A percentile compares a stretch with the other conserved stretches of the same genome.
These are phyloP conservation scores for Tagetes patula DNA, from an alignment of 129 eudicot species.

Conservation along the genomic window DNA sequence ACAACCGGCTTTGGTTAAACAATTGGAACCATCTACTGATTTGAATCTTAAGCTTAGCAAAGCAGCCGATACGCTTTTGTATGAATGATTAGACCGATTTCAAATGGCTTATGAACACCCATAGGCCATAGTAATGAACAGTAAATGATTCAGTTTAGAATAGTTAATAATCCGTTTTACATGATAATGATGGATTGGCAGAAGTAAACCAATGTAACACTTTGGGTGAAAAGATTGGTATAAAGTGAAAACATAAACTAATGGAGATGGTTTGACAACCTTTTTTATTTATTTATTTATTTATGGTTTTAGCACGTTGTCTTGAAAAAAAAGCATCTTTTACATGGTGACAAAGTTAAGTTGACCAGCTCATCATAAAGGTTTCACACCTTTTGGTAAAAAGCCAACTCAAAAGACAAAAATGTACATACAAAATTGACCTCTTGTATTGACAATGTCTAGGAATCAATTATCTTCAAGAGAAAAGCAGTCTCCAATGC, in stretches of 20 bases:
- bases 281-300: background rate
- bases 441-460: conserved; percentile 15
- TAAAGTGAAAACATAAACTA: conserved; percentile 23
- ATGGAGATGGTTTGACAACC: conserved; percentile 16
- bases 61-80: too few species aligned
- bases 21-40: too few species aligned
- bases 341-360: conserved; percentile 32
- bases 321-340: conserved; percentile 25
- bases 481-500: conserved; percentile 91
- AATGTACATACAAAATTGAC: conserved; percentile 1
- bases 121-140: too few species aligned
- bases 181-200: conserved; percentile 25
- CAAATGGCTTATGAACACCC: too few species aligned
- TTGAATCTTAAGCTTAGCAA: too few species aligned
- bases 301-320: conserved; percentile 16
- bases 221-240: conserved; percentile 26
- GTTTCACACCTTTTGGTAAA: conserved; percentile 12
- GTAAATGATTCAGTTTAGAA: too few species aligned
- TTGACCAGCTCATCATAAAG: conserved; percentile 39
- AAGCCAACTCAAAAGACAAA: conserved; percentile 13
- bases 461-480: conserved; percentile 62
- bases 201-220: conserved; percentile 21
- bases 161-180: too few species aligned
- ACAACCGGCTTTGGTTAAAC: too few species aligned
- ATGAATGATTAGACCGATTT: too few species aligned